Evolutionary conservation across 106 monocot species (phyloP), one percentile per base, ranked within the genome.

Genomic region (Xerophyta viscosa): DNA sequence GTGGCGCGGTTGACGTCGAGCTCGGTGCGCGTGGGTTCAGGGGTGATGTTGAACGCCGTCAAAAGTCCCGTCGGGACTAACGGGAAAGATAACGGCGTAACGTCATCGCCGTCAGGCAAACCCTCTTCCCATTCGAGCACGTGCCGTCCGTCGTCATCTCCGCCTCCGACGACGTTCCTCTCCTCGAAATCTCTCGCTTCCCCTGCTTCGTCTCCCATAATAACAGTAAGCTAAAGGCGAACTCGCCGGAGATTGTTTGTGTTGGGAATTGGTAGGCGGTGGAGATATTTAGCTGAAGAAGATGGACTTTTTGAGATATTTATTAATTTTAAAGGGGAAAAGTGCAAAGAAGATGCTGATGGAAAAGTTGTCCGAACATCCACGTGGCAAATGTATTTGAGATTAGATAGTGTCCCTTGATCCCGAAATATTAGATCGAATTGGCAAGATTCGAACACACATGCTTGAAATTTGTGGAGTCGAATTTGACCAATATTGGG

Each of bases 81-180:
- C 8, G 54, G 46, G 61, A 78, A 82, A 8, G 70, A 61, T 1
- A 88, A 59, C 4, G 83, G 79, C 46, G 59, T 68, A 14, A 83
- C 72, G 15, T 83, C 76, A 28, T 78, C 73, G 47, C 37, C 60
- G 5, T 48, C 24, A 3, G 82, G 88, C 44, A 88, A 78, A 0
- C 78, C 87, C 30, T 46, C 17, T 62, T 77, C 82, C 87, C 87
- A 87, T 24, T 87, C 87, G 20, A 44, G 7, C 11, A 82, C 87
- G 46, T 46, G 19, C 50, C 53, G 33, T 21, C 7, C 33, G 39
- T 28, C 27, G 9, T 50, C 52, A 1, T 60, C 66, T 13, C 29
- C 73, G 59, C 67, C 67, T n/a, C 30, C 19, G 8, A 28, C 10
- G 7, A 31, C 46, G 19, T 6, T 20, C 12, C 24, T 20, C 0